These are phyloP conservation scores for Intubia oerlemansii DNA, from an alignment of 2,329 filamentous ascomycete species.

Conservation along the genomic window DNA sequence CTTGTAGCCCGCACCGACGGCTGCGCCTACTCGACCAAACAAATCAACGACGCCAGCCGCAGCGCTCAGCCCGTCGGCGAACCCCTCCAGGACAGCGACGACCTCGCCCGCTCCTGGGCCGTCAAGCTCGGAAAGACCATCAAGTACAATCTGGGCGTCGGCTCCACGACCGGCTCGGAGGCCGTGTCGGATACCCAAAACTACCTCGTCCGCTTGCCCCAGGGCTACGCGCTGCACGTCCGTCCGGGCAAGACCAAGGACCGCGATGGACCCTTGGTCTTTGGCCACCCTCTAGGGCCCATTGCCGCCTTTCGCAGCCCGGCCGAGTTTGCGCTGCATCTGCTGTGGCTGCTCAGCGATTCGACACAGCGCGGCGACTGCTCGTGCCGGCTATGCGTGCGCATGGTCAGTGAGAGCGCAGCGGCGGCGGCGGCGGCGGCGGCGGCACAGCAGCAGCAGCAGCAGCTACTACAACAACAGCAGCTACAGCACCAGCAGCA, in stretches of 20 bases:
- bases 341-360: slow-evolving; percentile 27
- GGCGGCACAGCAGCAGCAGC: neutral
- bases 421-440: neutral
- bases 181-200: slow-evolving; percentile 1
- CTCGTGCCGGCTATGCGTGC: slow-evolving; percentile 25
- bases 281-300: slow-evolving; percentile 8
- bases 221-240: slow-evolving; percentile 8
- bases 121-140: slow-evolving; percentile 9
- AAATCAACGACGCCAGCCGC: slow-evolving; percentile 9
- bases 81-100: slow-evolving; percentile 6
- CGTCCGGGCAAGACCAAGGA: slow-evolving; percentile 21
- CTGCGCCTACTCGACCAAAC: slow-evolving; percentile 7
- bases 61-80: slow-evolving; percentile 6
- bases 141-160: slow-evolving; percentile 9
- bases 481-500: neutral
- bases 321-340: slow-evolving; percentile 28
- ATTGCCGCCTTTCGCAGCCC: slow-evolving; percentile 22
- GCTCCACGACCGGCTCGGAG: neutral
- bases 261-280: slow-evolving; percentile 29
- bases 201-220: slow-evolving; percentile 8
- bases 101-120: slow-evolving; percentile 7
- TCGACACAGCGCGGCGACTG: slow-evolving; percentile 27
- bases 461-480: neutral
- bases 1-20: slow-evolving; percentile 8
- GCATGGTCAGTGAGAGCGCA: slow-evolving; percentile 9